Conservation (phyloP, 2,329 filamentous ascomycete genomes). For the Penicillium sumatraense region DNA sequence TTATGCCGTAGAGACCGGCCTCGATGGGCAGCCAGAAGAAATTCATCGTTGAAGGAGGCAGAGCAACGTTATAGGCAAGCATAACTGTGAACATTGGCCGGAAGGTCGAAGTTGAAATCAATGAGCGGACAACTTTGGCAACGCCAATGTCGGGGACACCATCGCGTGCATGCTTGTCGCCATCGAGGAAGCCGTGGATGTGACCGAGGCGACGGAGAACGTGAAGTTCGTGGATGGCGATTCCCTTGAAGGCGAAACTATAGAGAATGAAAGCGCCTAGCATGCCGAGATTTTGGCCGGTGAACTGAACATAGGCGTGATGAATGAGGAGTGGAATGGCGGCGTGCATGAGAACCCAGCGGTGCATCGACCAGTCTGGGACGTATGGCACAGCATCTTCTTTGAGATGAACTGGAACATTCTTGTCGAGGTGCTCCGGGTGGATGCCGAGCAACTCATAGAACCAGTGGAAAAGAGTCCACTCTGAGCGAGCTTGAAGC, state of each 20-base stretch:
- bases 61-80: conserved; percentile 22
- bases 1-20: conserved; percentile 27
- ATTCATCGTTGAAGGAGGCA: conserved; percentile 22
- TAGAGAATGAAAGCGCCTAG: conserved; percentile 28
- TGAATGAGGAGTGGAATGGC: conserved; percentile 27
- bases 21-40: conserved; percentile 29
- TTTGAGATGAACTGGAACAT: conserved; percentile 26
- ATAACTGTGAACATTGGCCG: conserved; percentile 32
- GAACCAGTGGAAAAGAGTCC: conserved; percentile 31
- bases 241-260: conserved; percentile 26
- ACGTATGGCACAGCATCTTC: conserved; percentile 28
- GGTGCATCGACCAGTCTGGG: conserved; percentile 29
- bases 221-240: conserved; percentile 31
- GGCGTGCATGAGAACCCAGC: conserved; percentile 30
- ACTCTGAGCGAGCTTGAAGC: conserved; percentile 24
- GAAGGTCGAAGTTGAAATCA: conserved; percentile 29
- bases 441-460: conserved; percentile 30
- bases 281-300: conserved; percentile 25
- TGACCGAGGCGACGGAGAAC: conserved; percentile 30
- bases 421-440: conserved; percentile 24
- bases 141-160: conserved; percentile 32
- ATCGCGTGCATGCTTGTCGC: conserved; percentile 32
- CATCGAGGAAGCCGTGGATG: conserved; percentile 29
- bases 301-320: conserved; percentile 26
- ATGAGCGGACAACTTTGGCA: conserved; percentile 27